These are phyloP conservation scores for Arachnopeziza araneosa DNA, from an alignment of 2,329 filamentous ascomycete genomes.

Conservation along the genomic window DNA sequence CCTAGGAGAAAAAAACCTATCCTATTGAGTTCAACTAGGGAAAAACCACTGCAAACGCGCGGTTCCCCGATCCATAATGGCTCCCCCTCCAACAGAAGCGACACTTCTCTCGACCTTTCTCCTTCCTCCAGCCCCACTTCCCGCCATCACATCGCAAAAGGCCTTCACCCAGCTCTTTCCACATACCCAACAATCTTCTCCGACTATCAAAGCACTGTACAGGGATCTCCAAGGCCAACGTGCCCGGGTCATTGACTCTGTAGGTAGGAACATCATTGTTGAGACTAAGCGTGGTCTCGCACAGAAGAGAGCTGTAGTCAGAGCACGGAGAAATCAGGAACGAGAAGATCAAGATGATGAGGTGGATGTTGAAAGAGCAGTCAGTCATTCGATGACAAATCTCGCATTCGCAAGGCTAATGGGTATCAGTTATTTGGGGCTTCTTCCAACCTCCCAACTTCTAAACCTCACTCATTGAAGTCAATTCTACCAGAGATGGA, in stretches of 20 bases:
- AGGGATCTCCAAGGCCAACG: slow-evolving; percentile 74
- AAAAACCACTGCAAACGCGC: not conserved
- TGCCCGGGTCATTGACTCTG: slow-evolving; percentile 59
- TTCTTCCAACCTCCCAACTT: slow-evolving; percentile 38
- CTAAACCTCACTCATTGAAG: slow-evolving; percentile 52
- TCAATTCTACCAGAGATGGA: slow-evolving; percentile 67
- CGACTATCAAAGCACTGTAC: slow-evolving; percentile 49
- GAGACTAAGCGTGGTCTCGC: slow-evolving; percentile 57
- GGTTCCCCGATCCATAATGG: slow-evolving; percentile 41
- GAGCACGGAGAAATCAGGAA: slow-evolving; percentile 46
- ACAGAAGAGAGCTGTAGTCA: slow-evolving; percentile 52
- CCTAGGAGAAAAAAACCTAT: no score
- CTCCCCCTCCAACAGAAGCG: slow-evolving; percentile 59
- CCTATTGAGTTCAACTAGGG: not conserved
- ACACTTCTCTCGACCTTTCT: slow-evolving; percentile 74
- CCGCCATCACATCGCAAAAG: slow-evolving; percentile 65
- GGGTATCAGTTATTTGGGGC: slow-evolving; percentile 52
- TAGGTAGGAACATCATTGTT: slow-evolving; percentile 58
- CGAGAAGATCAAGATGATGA: slow-evolving; percentile 55
- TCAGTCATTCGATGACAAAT: slow-evolving; percentile 30
- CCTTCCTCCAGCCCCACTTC: slow-evolving; percentile 67
- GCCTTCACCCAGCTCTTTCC: slow-evolving; percentile 77
- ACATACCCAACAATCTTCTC: slow-evolving; percentile 36
- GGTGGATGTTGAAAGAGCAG: slow-evolving; percentile 55
- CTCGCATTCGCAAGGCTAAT: slow-evolving; percentile 1